A percentile compares a stretch with the other conserved stretches of the same genome.
phyloP scores from a whole-genome alignment of 2,329 filamentous ascomycete species.

The Purpureocillium takamizusanense region DNA sequence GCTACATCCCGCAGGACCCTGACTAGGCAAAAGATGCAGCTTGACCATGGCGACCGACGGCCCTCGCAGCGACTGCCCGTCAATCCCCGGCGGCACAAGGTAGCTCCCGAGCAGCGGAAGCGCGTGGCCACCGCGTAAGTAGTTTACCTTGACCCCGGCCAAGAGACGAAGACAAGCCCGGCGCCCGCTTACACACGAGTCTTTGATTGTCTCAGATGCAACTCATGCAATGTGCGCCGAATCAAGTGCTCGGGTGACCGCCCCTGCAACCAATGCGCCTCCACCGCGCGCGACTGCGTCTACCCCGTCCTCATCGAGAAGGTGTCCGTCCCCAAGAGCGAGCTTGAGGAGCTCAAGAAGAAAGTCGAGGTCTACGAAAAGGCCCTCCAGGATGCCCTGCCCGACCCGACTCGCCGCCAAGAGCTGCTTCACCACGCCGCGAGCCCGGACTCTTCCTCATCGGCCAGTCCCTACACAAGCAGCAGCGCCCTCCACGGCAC shows the following conservation, averaged over 20 bases:
- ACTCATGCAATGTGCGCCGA: conserved; percentile 42
- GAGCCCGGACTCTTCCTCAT: conserved; percentile 11
- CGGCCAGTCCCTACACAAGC: conserved; percentile 10
- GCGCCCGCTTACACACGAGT: no score
- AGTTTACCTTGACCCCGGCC: no score
- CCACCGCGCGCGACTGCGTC: conserved; percentile 33
- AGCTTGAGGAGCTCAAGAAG: conserved; percentile 30
- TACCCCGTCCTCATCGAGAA: conserved; percentile 37
- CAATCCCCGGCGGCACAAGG: conserved; percentile 39
- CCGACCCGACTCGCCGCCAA: conserved; percentile 23
- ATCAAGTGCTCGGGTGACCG: conserved; percentile 42
- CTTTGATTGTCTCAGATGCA: conserved; percentile 28
- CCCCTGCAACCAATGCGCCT: conserved; percentile 37
- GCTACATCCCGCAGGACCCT: background rate
- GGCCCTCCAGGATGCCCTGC: conserved; percentile 25
- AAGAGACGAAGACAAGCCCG: no score
- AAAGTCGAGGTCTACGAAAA: conserved; percentile 31
- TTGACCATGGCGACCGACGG: conserved; percentile 15
- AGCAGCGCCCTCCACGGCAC: background rate
- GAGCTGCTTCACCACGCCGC: conserved; percentile 20
- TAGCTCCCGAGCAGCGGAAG: conserved; percentile 36
- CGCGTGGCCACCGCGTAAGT: conserved; percentile 38
- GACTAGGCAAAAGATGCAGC: conserved; percentile 12
- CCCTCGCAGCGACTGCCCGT: conserved; percentile 33
- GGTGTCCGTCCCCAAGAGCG: conserved; percentile 28